phyloP scores from a whole-genome alignment of 1,139 yeast genomes.

The Zygoascus sp. region DNA sequence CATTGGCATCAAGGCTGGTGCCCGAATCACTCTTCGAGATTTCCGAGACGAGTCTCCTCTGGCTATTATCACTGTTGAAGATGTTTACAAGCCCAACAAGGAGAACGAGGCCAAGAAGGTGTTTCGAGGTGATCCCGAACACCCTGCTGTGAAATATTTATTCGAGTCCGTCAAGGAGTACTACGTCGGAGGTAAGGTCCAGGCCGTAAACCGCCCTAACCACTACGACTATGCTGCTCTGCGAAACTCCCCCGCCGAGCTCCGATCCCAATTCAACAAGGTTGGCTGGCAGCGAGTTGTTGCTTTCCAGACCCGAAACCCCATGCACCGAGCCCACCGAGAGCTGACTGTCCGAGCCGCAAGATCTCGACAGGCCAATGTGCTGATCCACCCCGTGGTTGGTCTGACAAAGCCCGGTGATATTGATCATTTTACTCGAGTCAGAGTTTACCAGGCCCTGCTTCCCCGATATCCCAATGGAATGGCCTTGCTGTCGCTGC shows the following conservation, averaged over 20 bases:
- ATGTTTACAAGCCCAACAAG: slow-evolving; percentile 80
- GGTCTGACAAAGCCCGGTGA: slow-evolving; percentile 98
- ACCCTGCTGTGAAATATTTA: slow-evolving; percentile 82
- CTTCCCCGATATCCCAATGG: slow-evolving; percentile 91
- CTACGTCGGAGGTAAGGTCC: slow-evolving; percentile 83
- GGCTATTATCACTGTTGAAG: slow-evolving; percentile 76
- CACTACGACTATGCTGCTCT: slow-evolving; percentile 88
- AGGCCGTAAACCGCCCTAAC: slow-evolving; percentile 77
- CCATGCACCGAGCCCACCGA: slow-evolving; percentile 98
- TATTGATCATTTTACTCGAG: slow-evolving; percentile 96
- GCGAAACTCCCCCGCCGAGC: slow-evolving; percentile 86
- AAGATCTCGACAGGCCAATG: slow-evolving; percentile 66
- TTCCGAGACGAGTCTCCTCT: slow-evolving; percentile 76
- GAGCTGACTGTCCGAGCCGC: slow-evolving; percentile 96
- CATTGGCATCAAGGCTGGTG: slow-evolving; percentile 45
- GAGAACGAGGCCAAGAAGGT: slow-evolving; percentile 73
- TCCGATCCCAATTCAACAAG: slow-evolving; percentile 73
- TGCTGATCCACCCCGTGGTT: slow-evolving; percentile 93
- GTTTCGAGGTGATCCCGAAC: slow-evolving; percentile 96
- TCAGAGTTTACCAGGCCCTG: slow-evolving; percentile 88
- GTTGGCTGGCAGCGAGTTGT: slow-evolving; percentile 89
- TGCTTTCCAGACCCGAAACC: slow-evolving; percentile 97
- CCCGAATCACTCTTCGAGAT: slow-evolving; percentile 71
- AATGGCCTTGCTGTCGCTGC: slow-evolving; percentile 79
- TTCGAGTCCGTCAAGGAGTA: slow-evolving; percentile 70